phyloP scores from a whole-genome alignment of 2,329 filamentous ascomycete genomes.

The Cercospora zeae-maydis region DNA sequence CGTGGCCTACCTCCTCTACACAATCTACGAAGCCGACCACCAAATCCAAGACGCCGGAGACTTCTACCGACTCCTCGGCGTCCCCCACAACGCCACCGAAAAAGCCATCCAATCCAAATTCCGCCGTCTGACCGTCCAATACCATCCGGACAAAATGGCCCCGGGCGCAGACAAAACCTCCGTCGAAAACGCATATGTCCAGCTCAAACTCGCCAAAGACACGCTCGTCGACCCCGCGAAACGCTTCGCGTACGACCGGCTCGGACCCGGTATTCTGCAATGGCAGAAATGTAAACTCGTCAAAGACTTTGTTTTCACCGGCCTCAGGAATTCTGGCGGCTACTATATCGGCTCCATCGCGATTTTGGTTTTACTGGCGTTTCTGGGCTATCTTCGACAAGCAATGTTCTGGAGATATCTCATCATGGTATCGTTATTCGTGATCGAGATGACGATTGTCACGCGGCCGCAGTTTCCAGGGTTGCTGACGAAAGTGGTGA shows the following conservation, averaged over 20 bases:
- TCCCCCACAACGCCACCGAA: slow-evolving; percentile 66
- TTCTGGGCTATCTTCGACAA: slow-evolving; percentile 65
- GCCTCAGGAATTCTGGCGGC: slow-evolving; percentile 57
- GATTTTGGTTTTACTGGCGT: slow-evolving; percentile 58
- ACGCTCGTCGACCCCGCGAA: slow-evolving; percentile 71
- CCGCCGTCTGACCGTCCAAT: slow-evolving; percentile 64
- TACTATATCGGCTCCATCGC: slow-evolving; percentile 60
- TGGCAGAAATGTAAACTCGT: slow-evolving; percentile 67
- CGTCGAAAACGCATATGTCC: slow-evolving; percentile 64
- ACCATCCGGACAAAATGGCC: slow-evolving; percentile 80
- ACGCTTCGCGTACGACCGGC: slow-evolving; percentile 85
- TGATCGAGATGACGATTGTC: slow-evolving; percentile 56
- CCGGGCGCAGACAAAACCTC: slow-evolving; percentile 38
- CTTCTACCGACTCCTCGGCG: slow-evolving; percentile 74
- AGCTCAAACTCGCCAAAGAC: slow-evolving; percentile 79
- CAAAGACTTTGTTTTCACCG: slow-evolving; percentile 68
- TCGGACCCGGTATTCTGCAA: slow-evolving; percentile 67
- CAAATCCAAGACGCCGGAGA: slow-evolving; percentile 67
- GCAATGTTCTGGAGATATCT: slow-evolving; percentile 56
- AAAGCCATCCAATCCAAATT: slow-evolving; percentile 79
- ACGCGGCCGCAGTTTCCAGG: slow-evolving; percentile 50
- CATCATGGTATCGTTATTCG: slow-evolving; percentile 52
- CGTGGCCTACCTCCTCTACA: slow-evolving; percentile 80
- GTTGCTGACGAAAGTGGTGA: slow-evolving; percentile 47
- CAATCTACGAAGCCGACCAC: slow-evolving; percentile 86